Percentiles rank a stretch among this genome's conserved stretches.
phyloP scores from a whole-genome alignment of 768 basidiomycete species.

The Leccinum barrowsii region DNA sequence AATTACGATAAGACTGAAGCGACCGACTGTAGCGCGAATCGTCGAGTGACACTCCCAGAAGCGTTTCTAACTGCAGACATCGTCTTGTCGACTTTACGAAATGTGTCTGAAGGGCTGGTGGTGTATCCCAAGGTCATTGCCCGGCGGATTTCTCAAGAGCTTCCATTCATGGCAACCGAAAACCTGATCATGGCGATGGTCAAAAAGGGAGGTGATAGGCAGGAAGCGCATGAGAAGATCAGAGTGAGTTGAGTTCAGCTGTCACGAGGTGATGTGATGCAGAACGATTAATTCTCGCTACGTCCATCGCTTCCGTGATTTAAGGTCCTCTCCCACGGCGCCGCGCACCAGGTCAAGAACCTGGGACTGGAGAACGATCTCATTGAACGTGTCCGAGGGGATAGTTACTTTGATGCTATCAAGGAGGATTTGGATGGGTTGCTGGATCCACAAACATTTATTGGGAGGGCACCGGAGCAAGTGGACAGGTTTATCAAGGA shows the following conservation, averaged over 20 bases:
- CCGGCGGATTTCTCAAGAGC: slow-evolving; percentile 86
- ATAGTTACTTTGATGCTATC: slow-evolving; percentile 90
- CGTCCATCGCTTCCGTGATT: slow-evolving; percentile 3
- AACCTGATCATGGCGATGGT: slow-evolving; percentile 99
- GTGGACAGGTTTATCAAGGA: slow-evolving; percentile 84
- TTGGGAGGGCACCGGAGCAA: slow-evolving; percentile 93
- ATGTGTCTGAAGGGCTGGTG: slow-evolving; percentile 98
- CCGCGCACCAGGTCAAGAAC: slow-evolving; percentile 90
- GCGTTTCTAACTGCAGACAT: slow-evolving; percentile 98
- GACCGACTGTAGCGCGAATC: slow-evolving; percentile 69
- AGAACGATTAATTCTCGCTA: slow-evolving; percentile 6
- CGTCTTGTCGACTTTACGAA: slow-evolving; percentile 91
- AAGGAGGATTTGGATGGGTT: slow-evolving; percentile 72
- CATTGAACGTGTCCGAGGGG: slow-evolving; percentile 77
- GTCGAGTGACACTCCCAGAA: slow-evolving; percentile 93
- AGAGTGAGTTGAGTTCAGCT: slow-evolving; percentile 46
- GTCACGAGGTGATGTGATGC: slow-evolving; percentile 15
- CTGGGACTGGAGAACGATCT: slow-evolving; percentile 95
- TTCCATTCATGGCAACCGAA: slow-evolving; percentile 99
- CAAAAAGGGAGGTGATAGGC: slow-evolving; percentile 90
- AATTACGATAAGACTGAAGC: slow-evolving; percentile 4
- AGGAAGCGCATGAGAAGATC: slow-evolving; percentile 96
- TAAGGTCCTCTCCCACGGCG: slow-evolving; percentile 90
- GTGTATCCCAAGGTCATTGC: slow-evolving; percentile 97
- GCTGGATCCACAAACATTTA: slow-evolving; percentile 83